A percentile compares a stretch with the other conserved stretches of the same genome.
These are phyloP conservation scores for Microbotryomycetes sp. DNA, from an alignment of 1,284 basidiomycete species.

Conservation along the genomic window DNA sequence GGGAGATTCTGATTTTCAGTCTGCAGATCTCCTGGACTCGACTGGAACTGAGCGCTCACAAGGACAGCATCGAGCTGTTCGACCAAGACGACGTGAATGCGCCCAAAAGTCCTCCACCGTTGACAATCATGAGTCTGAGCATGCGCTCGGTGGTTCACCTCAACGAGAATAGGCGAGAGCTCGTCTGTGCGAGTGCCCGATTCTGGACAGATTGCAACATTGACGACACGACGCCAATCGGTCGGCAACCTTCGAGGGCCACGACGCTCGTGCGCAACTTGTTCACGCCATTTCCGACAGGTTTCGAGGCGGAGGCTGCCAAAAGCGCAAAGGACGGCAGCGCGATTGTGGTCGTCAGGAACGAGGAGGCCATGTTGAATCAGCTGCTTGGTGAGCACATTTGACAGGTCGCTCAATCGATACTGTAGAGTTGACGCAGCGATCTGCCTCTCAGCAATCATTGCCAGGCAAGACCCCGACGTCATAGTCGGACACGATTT, in stretches of 20 bases:
- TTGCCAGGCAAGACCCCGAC: constrained; percentile 78
- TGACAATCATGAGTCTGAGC: constrained; percentile 85
- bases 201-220: constrained; percentile 83
- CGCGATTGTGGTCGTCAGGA: background rate
- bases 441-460: too few species aligned
- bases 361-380: constrained; percentile 14
- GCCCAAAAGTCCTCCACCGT: constrained; percentile 74
- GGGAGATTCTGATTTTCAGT: background rate
- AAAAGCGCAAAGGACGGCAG: background rate
- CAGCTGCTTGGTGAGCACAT: background rate
- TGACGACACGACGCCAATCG: constrained; percentile 82
- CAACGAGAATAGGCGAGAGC: constrained; percentile 83
- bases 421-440: too few species aligned
- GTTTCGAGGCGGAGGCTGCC: constrained; percentile 56
- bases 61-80: constrained; percentile 77
- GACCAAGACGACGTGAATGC: constrained; percentile 62
- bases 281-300: constrained; percentile 58
- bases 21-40: constrained; percentile 86
- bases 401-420: constrained; percentile 48
- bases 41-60: constrained; percentile 70
- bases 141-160: constrained; percentile 91
- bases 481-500: constrained; percentile 94
- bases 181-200: constrained; percentile 76
- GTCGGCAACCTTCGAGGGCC: constrained; percentile 69
- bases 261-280: constrained; percentile 80